phyloP scores from a whole-genome alignment of 495 filamentous ascomycete genomes.

The Penicillium salamii region DNA sequence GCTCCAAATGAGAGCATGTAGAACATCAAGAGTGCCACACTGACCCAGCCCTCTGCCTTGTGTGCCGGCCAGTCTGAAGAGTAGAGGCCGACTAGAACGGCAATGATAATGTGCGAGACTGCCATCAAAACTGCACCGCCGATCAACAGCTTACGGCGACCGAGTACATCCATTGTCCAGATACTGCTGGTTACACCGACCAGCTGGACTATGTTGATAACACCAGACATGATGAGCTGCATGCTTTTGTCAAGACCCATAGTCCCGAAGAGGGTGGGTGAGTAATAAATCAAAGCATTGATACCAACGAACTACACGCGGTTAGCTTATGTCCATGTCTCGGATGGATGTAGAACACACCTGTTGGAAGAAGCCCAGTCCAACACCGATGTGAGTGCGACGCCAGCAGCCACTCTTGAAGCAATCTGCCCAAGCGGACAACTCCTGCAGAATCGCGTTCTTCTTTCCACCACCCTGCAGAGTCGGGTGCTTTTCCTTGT shows the following conservation, averaged over 20 bases:
- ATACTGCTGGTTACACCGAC: slow-evolving; percentile 46
- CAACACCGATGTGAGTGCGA: slow-evolving; percentile 52
- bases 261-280: slow-evolving; percentile 54
- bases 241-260: slow-evolving; percentile 55
- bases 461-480: slow-evolving; percentile 32
- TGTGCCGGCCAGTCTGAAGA: slow-evolving; percentile 44
- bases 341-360: slow-evolving; percentile 9
- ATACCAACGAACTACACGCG: slow-evolving; percentile 44
- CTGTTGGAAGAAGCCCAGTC: slow-evolving; percentile 57
- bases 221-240: slow-evolving; percentile 58
- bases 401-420: slow-evolving; percentile 52
- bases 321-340: slow-evolving; percentile 2
- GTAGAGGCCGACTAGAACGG: slow-evolving; percentile 44
- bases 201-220: slow-evolving; percentile 54
- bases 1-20: slow-evolving; percentile 51
- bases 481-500: slow-evolving; percentile 43
- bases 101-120: slow-evolving; percentile 49
- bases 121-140: slow-evolving; percentile 47
- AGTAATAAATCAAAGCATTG: slow-evolving; percentile 56
- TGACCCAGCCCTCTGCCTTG: slow-evolving; percentile 46
- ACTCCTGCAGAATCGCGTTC: slow-evolving; percentile 36
- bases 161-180: slow-evolving; percentile 50
- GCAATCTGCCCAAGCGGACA: slow-evolving; percentile 47
- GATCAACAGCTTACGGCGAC: slow-evolving; percentile 46
- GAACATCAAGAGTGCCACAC: slow-evolving; percentile 43